Percentiles rank a stretch among this genome's conserved stretches.
Conservation (phyloP, 176 grass and related monocot genomes). For the Aechmea fasciata region DNA sequence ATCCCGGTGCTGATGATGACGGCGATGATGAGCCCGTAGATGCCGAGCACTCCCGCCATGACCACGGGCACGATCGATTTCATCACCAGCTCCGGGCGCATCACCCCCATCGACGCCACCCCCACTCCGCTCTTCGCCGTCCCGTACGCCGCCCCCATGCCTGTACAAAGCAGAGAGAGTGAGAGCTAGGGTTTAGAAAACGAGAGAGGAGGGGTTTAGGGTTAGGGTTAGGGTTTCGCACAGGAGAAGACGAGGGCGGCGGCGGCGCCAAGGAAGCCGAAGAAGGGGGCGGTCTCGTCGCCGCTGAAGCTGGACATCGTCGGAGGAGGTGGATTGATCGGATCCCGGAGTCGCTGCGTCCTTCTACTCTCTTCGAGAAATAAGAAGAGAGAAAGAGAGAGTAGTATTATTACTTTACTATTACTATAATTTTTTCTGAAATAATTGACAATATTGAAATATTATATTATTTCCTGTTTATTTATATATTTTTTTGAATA, state of each 20-base stretch:
- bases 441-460: too few relatives aligned
- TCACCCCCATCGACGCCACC: constrained; percentile 60
- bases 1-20: constrained; percentile 71
- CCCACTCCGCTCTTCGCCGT: constrained; percentile 64
- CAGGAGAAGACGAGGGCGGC: constrained; percentile 33
- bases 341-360: too few relatives aligned
- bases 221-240: background rate
- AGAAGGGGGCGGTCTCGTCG: constrained; percentile 29
- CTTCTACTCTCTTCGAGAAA: too few relatives aligned
- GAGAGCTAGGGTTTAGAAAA: too few relatives aligned
- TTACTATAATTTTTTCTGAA: too few relatives aligned
- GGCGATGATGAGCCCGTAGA: constrained; percentile 61
- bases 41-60: constrained; percentile 67
- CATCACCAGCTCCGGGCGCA: constrained; percentile 67
- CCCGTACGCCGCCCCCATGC: constrained; percentile 63
- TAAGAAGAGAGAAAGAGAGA: too few relatives aligned
- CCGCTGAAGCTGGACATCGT: constrained; percentile 23
- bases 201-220: background rate
- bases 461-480: too few relatives aligned
- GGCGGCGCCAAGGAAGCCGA: constrained; percentile 25
- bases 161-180: constrained; percentile 10
- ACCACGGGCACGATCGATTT: constrained; percentile 70
- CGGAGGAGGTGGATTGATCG: background rate
- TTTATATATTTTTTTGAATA: too few relatives aligned
- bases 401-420: too few relatives aligned